Conservation (phyloP, 2,329 filamentous ascomycete species). For the Plenodomus lindquistii region DNA sequence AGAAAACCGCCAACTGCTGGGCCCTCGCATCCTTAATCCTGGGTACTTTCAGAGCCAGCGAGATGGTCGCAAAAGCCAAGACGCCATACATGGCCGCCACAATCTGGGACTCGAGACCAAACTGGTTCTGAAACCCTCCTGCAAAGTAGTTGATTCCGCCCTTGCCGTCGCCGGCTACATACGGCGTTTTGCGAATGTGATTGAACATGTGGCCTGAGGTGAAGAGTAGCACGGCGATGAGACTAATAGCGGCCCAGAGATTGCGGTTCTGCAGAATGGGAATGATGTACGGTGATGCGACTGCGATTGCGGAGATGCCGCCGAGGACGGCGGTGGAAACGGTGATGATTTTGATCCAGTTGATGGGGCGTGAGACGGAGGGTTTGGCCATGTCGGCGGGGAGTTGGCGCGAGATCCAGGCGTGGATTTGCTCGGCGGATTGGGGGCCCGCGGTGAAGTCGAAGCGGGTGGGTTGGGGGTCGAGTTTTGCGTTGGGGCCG, state of each 20-base stretch:
- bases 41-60: conserved; percentile 90
- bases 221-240: conserved; percentile 89
- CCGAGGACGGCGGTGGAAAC: conserved; percentile 72
- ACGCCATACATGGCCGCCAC: conserved; percentile 83
- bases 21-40: conserved; percentile 75
- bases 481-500: conserved; percentile 75
- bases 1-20: conserved; percentile 80
- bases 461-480: conserved; percentile 72
- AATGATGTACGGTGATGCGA: conserved; percentile 76
- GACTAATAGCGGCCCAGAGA: conserved; percentile 86
- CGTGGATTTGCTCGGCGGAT: conserved; percentile 75
- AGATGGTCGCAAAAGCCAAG: conserved; percentile 86
- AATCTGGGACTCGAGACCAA: conserved; percentile 93
- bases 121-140: conserved; percentile 89
- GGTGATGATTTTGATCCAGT: conserved; percentile 76
- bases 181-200: conserved; percentile 94
- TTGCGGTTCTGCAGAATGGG: conserved; percentile 88
- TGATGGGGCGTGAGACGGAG: conserved; percentile 78
- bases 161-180: conserved; percentile 80
- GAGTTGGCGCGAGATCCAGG: conserved; percentile 78
- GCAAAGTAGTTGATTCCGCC: conserved; percentile 92
- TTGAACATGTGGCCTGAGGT: conserved; percentile 99
- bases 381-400: conserved; percentile 71
- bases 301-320: conserved; percentile 66
- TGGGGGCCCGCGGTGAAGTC: conserved; percentile 80